Evolutionary conservation across 2,329 filamentous ascomycete genomes (phyloP).

Genomic region (Amylocarpus encephaloides): DNA sequence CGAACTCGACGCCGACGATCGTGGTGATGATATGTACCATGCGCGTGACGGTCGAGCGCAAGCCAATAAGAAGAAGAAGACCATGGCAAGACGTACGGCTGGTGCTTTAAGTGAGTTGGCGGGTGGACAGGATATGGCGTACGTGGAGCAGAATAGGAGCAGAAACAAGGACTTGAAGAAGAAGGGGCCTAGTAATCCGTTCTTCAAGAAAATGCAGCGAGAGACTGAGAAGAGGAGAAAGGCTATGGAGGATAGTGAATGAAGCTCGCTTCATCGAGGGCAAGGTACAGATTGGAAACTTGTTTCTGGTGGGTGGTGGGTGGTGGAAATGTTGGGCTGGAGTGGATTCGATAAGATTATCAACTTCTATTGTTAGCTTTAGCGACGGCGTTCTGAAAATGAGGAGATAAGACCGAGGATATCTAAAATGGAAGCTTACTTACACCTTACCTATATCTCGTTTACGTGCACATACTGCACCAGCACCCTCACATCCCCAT

Average conservation of each 20-base stretch:
- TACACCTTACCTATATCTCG: too few species aligned
- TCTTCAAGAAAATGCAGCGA: constrained; percentile 61
- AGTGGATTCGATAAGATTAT: too few species aligned
- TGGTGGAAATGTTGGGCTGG: background rate
- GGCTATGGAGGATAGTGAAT: constrained; percentile 27
- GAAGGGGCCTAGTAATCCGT: constrained; percentile 47
- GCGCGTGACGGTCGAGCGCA: constrained; percentile 34
- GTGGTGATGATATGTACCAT: constrained; percentile 60
- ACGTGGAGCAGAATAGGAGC: constrained; percentile 74
- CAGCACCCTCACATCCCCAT: too few species aligned
- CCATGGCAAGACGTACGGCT: constrained; percentile 69
- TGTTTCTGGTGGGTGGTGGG: background rate
- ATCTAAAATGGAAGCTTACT: too few species aligned
- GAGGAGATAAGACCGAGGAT: too few species aligned
- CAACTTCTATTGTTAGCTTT: too few species aligned
- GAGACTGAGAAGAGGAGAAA: constrained; percentile 53
- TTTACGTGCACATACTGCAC: too few species aligned
- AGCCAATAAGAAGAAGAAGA: constrained; percentile 47
- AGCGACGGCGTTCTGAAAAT: too few species aligned
- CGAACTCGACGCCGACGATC: constrained; percentile 18
- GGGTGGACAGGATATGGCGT: constrained; percentile 97
- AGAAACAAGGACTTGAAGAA: constrained; percentile 62
- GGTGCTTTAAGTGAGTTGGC: constrained; percentile 80
- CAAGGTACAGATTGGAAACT: too few species aligned
- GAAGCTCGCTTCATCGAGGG: background rate